Conservation (phyloP, 805 yeast genomes). For the Hanseniaspora mollemarum region DNA sequence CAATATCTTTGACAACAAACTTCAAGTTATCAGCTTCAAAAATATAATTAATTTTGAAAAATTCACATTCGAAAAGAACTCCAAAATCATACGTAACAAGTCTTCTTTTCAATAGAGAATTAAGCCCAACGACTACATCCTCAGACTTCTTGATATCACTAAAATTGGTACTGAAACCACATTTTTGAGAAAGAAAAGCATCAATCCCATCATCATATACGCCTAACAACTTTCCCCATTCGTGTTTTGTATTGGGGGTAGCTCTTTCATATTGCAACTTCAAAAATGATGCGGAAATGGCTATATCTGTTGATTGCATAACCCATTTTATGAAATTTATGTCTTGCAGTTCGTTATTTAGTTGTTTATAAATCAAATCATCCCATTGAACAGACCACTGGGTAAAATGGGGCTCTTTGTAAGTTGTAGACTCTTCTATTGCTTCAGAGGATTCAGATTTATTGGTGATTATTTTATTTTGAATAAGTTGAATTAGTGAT, state of each 20-base stretch:
- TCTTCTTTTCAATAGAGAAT: background rate
- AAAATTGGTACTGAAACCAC: background rate
- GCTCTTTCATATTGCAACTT: background rate
- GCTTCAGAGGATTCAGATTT: background rate
- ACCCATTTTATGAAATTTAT: slow-evolving; percentile 4
- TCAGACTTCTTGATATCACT: background rate
- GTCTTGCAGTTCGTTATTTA: background rate
- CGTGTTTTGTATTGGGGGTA: no score
- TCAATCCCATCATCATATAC: background rate
- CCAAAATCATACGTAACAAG: slow-evolving; percentile 8
- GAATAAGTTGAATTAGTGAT: no score
- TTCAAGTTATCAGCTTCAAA: background rate
- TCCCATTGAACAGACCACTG: slow-evolving; percentile 9
- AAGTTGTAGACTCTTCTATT: background rate
- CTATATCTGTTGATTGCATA: background rate
- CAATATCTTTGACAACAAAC: background rate
- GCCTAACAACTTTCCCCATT: background rate
- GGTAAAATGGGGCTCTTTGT: slow-evolving; percentile 3
- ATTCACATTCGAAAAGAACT: background rate
- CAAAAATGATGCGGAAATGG: background rate
- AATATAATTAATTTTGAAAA: slow-evolving; percentile 6
- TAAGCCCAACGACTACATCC: background rate
- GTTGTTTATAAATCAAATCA: background rate
- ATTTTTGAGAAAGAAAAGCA: background rate
- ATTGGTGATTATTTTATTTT: background rate